Conservation (phyloP, 1,284 basidiomycete genomes). For the Amylostereum chailletii region DNA sequence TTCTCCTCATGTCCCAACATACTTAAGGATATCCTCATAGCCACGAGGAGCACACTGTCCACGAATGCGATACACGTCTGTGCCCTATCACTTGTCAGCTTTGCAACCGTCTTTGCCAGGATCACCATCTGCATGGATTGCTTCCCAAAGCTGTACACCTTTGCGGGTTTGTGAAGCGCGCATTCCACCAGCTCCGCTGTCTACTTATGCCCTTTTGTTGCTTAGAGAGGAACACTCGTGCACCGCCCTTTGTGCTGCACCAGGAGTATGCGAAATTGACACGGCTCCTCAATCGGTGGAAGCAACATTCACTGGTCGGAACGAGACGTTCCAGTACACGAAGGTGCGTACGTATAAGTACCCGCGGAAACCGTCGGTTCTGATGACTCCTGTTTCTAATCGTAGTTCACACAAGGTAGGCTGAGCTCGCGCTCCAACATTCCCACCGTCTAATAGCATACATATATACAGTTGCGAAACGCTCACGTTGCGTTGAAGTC, state of each 20-base stretch:
- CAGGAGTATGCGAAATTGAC: conserved; percentile 11
- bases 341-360: conserved; percentile 4
- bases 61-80: conserved; percentile 38
- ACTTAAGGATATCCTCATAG: conserved; percentile 20
- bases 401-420: conserved; percentile 25
- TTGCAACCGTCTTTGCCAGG: conserved; percentile 42
- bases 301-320: conserved; percentile 10
- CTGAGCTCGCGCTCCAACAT: neutral
- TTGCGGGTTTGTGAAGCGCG: conserved; percentile 38
- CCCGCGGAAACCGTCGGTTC: conserved; percentile 4
- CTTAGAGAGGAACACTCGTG: conserved; percentile 12
- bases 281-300: conserved; percentile 9
- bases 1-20: neutral
- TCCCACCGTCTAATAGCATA: neutral
- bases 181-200: neutral
- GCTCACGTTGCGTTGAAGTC: conserved; percentile 35
- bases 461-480: conserved; percentile 30
- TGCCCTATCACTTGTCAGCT: conserved; percentile 47
- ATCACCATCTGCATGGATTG: conserved; percentile 46
- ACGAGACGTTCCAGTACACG: conserved; percentile 13
- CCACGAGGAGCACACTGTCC: conserved; percentile 33
- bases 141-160: conserved; percentile 34
- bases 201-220: no score
- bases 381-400: neutral
- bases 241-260: conserved; percentile 1